phyloP scores from a whole-genome alignment of 176 grass and related monocot genomes.

The Triticum turgidum region DNA sequence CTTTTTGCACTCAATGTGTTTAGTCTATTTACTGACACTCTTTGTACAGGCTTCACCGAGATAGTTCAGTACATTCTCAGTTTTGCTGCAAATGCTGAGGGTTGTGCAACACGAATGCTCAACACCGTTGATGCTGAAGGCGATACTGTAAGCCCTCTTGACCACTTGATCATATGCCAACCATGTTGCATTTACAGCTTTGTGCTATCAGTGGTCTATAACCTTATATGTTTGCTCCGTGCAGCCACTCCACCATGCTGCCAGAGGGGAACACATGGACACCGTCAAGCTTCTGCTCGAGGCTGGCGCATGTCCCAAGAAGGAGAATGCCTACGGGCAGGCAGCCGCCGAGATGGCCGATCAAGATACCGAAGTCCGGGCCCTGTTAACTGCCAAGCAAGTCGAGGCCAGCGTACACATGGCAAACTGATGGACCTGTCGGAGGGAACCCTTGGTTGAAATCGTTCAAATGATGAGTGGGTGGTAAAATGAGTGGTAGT shows the following conservation, averaged over 20 bases:
- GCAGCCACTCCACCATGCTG: slow-evolving; percentile 92
- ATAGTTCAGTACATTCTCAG: slow-evolving; percentile 72
- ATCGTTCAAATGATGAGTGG: too few relatives aligned
- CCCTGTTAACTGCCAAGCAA: slow-evolving; percentile 53
- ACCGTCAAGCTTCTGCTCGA: slow-evolving; percentile 48
- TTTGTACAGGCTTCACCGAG: slow-evolving; percentile 63
- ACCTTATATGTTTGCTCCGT: background rate
- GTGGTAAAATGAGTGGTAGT: background rate
- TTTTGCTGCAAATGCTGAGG: slow-evolving; percentile 55
- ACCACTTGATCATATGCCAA: background rate
- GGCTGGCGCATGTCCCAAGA: slow-evolving; percentile 56
- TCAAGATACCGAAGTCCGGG: slow-evolving; percentile 62
- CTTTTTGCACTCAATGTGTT: background rate
- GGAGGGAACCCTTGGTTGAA: slow-evolving; percentile 10
- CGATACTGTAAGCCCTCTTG: slow-evolving; percentile 59
- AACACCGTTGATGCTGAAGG: slow-evolving; percentile 74
- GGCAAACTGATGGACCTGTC: background rate
- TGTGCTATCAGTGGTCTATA: background rate
- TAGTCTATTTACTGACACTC: background rate
- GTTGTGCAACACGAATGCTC: slow-evolving; percentile 46
- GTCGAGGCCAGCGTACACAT: slow-evolving; percentile 34
- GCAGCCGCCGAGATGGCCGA: slow-evolving; percentile 73
- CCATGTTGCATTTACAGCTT: background rate
- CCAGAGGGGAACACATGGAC: slow-evolving; percentile 83
- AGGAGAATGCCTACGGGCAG: slow-evolving; percentile 72